Evolutionary conservation across 257 asterid species (phyloP).

Genomic region (Solanum virginianum): DNA sequence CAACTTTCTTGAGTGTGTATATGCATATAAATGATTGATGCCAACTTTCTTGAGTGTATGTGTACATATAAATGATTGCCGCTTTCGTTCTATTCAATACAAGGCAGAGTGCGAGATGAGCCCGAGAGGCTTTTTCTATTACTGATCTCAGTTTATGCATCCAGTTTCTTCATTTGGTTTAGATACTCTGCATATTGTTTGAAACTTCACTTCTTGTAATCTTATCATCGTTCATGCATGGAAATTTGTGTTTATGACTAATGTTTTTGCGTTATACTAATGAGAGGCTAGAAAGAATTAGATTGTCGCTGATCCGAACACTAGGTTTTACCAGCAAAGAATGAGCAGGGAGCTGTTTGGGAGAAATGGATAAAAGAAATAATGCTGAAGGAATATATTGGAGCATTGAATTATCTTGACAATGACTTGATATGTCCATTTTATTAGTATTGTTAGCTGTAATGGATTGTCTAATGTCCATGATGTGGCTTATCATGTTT

Average conservation of each 20-base stretch:
- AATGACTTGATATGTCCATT: neutral
- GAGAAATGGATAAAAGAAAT: neutral
- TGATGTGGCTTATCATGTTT: neutral
- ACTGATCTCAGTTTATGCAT: neutral
- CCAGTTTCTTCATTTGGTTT: neutral
- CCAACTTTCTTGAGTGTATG: neutral
- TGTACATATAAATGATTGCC: neutral
- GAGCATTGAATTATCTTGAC: neutral
- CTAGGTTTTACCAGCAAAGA: neutral
- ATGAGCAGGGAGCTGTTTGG: neutral
- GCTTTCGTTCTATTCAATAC: neutral
- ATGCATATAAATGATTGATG: neutral
- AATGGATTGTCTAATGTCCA: neutral
- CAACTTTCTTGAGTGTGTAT: neutral
- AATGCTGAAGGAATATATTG: neutral
- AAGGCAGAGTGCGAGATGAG: neutral
- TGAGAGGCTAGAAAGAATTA: neutral
- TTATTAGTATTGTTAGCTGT: neutral
- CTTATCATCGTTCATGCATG: neutral
- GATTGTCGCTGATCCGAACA: neutral
- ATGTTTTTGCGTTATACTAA: neutral
- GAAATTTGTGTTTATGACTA: neutral
- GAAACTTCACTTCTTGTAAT: neutral
- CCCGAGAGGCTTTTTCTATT: neutral
- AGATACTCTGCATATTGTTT: neutral